Percentiles rank a stretch among this genome's conserved stretches.
phyloP scores from a whole-genome alignment of 148 eudicot genomes.

The Rhododendron ovatum region DNA sequence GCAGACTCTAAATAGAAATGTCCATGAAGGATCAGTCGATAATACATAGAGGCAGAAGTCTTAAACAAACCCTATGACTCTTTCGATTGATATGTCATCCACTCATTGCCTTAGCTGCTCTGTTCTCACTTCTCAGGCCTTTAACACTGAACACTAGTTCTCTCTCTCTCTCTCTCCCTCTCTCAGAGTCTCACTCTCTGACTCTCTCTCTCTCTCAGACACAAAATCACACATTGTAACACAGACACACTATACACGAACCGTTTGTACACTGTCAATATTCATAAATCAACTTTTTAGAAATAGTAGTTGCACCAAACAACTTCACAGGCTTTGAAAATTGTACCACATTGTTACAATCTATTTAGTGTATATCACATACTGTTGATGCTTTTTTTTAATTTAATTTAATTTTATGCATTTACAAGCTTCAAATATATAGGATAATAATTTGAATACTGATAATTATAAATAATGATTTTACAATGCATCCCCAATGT shows the following conservation, averaged over 20 bases:
- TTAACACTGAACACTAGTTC: background rate
- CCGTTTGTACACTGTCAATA: background rate
- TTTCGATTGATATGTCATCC: background rate
- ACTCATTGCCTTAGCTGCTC: background rate
- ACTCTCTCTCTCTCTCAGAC: background rate
- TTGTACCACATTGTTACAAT: too few relatives aligned
- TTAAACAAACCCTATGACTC: background rate
- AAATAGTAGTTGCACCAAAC: background rate
- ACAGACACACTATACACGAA: background rate
- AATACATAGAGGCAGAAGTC: background rate
- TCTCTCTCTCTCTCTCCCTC: background rate
- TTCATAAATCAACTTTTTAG: too few relatives aligned
- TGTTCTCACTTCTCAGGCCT: background rate
- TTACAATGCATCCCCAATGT: background rate
- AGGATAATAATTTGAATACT: background rate
- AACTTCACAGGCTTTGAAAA: background rate
- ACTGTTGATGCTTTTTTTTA: too few relatives aligned
- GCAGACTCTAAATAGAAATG: background rate
- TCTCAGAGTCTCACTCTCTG: background rate
- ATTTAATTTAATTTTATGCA: too few relatives aligned
- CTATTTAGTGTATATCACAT: too few relatives aligned
- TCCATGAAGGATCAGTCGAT: background rate
- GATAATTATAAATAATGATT: too few relatives aligned
- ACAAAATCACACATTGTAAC: background rate
- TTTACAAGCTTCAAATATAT: too few relatives aligned